A percentile compares a stretch with the other conserved stretches of the same genome.
phyloP scores from a whole-genome alignment of 2,329 filamentous ascomycete genomes.

The Talaromyces piceae region DNA sequence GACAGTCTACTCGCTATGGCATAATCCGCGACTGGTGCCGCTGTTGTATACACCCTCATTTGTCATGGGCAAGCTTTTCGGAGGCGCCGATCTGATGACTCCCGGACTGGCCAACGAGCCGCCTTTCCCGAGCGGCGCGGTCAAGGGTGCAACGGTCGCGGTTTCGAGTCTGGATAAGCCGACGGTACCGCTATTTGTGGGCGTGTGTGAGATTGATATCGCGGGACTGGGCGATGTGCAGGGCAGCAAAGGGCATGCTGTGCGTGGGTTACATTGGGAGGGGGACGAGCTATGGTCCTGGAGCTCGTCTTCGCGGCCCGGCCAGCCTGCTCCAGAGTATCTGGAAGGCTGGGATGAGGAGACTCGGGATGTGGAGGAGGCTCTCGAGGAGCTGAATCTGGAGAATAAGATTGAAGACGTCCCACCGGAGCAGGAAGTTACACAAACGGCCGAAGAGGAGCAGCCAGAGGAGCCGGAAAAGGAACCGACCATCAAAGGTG shows the following conservation, averaged over 20 bases:
- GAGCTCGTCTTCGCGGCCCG: conserved; percentile 49
- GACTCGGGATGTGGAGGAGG: conserved; percentile 19
- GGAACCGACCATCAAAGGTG: conserved; percentile 53
- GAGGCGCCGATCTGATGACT: conserved; percentile 62
- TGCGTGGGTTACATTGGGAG: conserved; percentile 59
- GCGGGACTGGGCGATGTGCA: conserved; percentile 47
- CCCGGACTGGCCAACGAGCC: conserved; percentile 58
- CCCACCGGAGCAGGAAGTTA: conserved; percentile 22
- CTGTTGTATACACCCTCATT: conserved; percentile 55
- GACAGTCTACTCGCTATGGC: conserved; percentile 60
- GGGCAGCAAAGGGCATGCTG: conserved; percentile 57
- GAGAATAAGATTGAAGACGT: conserved; percentile 40
- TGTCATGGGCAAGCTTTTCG: conserved; percentile 55
- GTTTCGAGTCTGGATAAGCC: conserved; percentile 53
- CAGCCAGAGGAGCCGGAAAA: conserved; percentile 36
- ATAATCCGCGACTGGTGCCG: conserved; percentile 53
- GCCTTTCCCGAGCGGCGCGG: conserved; percentile 54
- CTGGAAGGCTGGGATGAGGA: conserved; percentile 45
- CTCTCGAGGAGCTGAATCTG: conserved; percentile 36
- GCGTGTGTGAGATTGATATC: conserved; percentile 58
- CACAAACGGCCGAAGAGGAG: conserved; percentile 13
- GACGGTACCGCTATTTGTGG: conserved; percentile 57
- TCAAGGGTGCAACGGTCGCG: conserved; percentile 55
- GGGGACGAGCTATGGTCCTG: conserved; percentile 64
- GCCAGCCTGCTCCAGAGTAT: conserved; percentile 45